A percentile compares a stretch with the other conserved stretches of the same genome.
These are phyloP conservation scores for Platismatia glauca DNA, from an alignment of 495 filamentous ascomycete species.

Conservation along the genomic window DNA sequence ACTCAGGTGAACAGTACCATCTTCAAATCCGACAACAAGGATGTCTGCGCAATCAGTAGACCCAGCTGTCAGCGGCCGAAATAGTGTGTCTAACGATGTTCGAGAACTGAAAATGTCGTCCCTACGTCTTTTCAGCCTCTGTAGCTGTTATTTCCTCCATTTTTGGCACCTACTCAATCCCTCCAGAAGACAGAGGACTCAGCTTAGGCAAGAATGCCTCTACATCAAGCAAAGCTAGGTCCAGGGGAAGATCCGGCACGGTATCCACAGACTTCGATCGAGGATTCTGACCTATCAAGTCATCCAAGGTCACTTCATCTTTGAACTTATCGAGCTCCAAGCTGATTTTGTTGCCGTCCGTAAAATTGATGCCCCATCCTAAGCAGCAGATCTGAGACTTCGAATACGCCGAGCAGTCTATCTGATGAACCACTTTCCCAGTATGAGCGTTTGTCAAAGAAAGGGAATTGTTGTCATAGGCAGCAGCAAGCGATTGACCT, in stretches of 20 bases:
- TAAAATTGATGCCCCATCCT: conserved; percentile 65
- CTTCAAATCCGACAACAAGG: conserved; percentile 66
- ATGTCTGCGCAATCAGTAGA: conserved; percentile 71
- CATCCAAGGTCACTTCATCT: conserved; percentile 35
- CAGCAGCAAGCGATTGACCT: conserved; percentile 69
- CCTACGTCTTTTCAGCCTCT: conserved; percentile 14
- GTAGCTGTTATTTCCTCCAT: not conserved
- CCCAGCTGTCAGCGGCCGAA: conserved; percentile 51
- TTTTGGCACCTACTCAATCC: conserved; percentile 42
- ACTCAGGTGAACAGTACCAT: conserved; percentile 70
- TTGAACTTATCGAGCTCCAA: conserved; percentile 35
- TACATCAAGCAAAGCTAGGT: conserved; percentile 68
- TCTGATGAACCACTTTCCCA: conserved; percentile 68
- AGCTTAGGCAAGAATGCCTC: conserved; percentile 74
- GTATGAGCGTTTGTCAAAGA: conserved; percentile 66
- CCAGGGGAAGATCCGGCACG: conserved; percentile 59
- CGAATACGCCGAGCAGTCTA: conserved; percentile 36
- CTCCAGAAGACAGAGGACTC: conserved; percentile 56
- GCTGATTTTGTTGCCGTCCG: conserved; percentile 43
- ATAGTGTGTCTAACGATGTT: conserved; percentile 59
- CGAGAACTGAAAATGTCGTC: conserved; percentile 67
- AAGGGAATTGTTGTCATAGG: conserved; percentile 62
- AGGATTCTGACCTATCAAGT: conserved; percentile 31
- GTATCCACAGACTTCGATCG: conserved; percentile 17
- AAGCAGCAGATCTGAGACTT: conserved; percentile 50